Evolutionary conservation across 257 asterid species (phyloP).

Genomic region (Petunia secreta): DNA sequence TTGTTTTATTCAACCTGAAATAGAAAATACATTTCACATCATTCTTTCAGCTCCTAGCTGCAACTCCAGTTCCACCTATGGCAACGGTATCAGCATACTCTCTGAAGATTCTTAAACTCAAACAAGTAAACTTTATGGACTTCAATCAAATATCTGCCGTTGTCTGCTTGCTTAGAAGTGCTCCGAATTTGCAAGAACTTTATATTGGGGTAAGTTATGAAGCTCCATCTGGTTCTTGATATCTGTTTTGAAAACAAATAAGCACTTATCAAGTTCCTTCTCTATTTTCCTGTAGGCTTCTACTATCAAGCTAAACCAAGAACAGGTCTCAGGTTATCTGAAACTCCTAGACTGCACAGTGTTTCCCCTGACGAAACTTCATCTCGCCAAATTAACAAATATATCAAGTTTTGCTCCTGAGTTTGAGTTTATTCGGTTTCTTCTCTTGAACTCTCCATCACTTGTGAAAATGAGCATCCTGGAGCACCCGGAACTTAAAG

Average conservation of each 20-base stretch:
- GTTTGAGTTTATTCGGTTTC: background rate
- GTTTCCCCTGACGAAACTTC: background rate
- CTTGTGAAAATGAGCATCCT: no score
- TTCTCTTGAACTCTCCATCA: background rate
- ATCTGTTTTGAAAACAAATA: background rate
- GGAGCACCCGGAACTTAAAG: no score
- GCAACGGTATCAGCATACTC: background rate
- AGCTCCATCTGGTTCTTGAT: background rate
- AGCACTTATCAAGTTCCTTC: background rate
- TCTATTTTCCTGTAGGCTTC: background rate
- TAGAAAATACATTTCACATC: no score
- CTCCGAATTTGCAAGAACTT: background rate
- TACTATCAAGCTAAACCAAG: no score
- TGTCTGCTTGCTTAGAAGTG: background rate
- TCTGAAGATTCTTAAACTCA: background rate
- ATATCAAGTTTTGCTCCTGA: background rate
- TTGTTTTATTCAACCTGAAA: no score
- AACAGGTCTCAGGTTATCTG: no score
- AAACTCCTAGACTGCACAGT: no score
- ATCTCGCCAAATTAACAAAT: background rate
- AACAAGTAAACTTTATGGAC: background rate
- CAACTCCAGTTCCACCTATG: background rate
- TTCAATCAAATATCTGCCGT: background rate
- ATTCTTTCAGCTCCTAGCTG: background rate
- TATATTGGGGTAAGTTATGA: background rate